Conservation (phyloP, 345 rosid species). For the Nephelium lappaceum region DNA sequence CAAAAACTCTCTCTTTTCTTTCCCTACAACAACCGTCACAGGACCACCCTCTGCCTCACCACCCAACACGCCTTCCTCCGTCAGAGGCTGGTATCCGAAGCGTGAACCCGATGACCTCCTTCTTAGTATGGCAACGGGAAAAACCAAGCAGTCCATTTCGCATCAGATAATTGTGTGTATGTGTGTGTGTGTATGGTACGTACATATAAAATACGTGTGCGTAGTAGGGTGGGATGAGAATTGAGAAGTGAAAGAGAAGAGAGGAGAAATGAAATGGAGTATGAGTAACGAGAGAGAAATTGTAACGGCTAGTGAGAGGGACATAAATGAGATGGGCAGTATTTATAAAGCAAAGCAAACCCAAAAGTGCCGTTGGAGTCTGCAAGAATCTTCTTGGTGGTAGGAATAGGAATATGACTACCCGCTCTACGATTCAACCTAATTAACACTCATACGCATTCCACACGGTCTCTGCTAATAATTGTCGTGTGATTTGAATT, state of each 20-base stretch:
- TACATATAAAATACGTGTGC: neutral
- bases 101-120: slow-evolving; percentile 44
- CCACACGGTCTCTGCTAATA: too few species aligned
- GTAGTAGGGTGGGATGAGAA: neutral
- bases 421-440: neutral
- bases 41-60: slow-evolving; percentile 10
- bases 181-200: too few species aligned
- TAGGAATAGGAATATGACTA: slow-evolving; percentile 28
- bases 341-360: slow-evolving; percentile 26
- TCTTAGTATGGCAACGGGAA: slow-evolving; percentile 50
- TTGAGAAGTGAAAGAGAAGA: slow-evolving; percentile 25
- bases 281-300: too few species aligned
- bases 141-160: slow-evolving; percentile 61
- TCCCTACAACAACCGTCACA: slow-evolving; percentile 80
- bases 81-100: slow-evolving; percentile 47
- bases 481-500: too few species aligned
- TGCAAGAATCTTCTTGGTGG: slow-evolving; percentile 9
- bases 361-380: slow-evolving; percentile 24
- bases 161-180: neutral
- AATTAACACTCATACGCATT: too few species aligned
- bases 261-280: neutral
- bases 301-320: slow-evolving; percentile 25
- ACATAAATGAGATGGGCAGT: neutral
- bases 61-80: slow-evolving; percentile 20
- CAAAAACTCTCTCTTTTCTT: slow-evolving; percentile 71